Percentiles rank a stretch among this genome's conserved stretches.
phyloP scores from a whole-genome alignment of 495 filamentous ascomycete genomes.

The Talaromyces proteolyticus region DNA sequence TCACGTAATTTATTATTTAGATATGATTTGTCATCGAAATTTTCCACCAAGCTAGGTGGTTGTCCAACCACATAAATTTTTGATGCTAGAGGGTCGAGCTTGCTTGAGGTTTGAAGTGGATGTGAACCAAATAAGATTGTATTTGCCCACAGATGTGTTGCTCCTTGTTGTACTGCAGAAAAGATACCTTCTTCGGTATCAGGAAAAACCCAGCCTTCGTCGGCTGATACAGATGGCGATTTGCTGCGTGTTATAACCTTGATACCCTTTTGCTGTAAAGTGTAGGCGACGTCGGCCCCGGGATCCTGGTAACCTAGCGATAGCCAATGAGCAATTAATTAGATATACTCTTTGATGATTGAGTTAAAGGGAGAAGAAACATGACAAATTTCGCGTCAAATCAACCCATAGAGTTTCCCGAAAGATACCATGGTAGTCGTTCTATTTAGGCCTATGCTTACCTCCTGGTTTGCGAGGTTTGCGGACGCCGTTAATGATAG shows the following conservation, averaged over 20 bases:
- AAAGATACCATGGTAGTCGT: no score
- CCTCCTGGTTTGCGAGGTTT: slow-evolving; percentile 26
- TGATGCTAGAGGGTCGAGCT: slow-evolving; percentile 10
- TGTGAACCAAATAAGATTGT: slow-evolving; percentile 30
- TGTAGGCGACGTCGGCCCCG: slow-evolving; percentile 29
- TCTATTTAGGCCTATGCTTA: no score
- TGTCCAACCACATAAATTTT: slow-evolving; percentile 24
- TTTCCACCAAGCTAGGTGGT: slow-evolving; percentile 27
- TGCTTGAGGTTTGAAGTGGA: slow-evolving; percentile 22
- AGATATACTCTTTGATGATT: neutral
- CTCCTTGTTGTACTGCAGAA: slow-evolving; percentile 22
- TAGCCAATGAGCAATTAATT: neutral
- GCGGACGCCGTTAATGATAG: slow-evolving; percentile 20
- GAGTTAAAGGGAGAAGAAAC: neutral
- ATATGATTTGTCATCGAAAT: slow-evolving; percentile 32
- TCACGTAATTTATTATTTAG: slow-evolving; percentile 24
- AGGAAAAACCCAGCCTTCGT: slow-evolving; percentile 29
- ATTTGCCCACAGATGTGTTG: slow-evolving; percentile 35
- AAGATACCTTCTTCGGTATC: slow-evolving; percentile 30
- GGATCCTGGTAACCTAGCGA: slow-evolving; percentile 29
- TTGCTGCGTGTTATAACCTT: slow-evolving; percentile 13
- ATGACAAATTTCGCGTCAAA: no score
- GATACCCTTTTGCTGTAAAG: slow-evolving; percentile 14
- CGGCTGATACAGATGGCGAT: slow-evolving; percentile 8
- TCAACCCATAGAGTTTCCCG: no score